These are phyloP conservation scores for Suhomyces kunorum DNA, from an alignment of 1,139 yeast genomes.

Conservation along the genomic window DNA sequence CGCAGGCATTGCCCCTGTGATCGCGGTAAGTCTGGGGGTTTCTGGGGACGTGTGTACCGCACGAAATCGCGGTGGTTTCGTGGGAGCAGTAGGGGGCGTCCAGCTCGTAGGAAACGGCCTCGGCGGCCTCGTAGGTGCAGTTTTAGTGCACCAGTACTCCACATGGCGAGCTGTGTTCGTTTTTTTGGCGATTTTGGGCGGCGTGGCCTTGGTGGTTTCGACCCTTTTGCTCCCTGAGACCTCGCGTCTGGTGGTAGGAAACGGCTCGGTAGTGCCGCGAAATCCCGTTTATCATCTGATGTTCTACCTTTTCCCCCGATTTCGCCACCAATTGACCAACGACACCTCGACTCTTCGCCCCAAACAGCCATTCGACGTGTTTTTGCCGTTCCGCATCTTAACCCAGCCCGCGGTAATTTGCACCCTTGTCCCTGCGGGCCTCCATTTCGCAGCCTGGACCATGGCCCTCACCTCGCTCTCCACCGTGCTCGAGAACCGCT, in stretches of 20 bases:
- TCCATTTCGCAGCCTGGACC: constrained; percentile 43
- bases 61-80: constrained; percentile 42
- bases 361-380: constrained; percentile 23
- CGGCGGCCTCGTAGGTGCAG: constrained; percentile 45
- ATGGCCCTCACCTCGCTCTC: constrained; percentile 37
- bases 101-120: constrained; percentile 42
- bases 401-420: constrained; percentile 25
- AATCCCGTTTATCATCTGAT: constrained; percentile 25
- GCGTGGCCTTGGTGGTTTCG: constrained; percentile 29
- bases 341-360: constrained; percentile 30
- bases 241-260: constrained; percentile 38
- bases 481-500: constrained; percentile 32
- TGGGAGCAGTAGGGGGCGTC: constrained; percentile 39
- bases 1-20: constrained; percentile 43
- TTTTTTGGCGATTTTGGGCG: constrained; percentile 42
- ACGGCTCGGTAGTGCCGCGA: constrained; percentile 37
- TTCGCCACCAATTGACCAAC: constrained; percentile 27
- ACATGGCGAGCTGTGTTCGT: constrained; percentile 43
- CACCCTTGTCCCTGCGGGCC: constrained; percentile 34
- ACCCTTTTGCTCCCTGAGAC: constrained; percentile 38
- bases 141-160: constrained; percentile 29
- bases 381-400: constrained; percentile 34
- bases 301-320: constrained; percentile 27
- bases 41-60: constrained; percentile 44
- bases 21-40: constrained; percentile 41